These are phyloP conservation scores for Mycena epipterygia DNA, from an alignment of 768 basidiomycete genomes.

Conservation along the genomic window DNA sequence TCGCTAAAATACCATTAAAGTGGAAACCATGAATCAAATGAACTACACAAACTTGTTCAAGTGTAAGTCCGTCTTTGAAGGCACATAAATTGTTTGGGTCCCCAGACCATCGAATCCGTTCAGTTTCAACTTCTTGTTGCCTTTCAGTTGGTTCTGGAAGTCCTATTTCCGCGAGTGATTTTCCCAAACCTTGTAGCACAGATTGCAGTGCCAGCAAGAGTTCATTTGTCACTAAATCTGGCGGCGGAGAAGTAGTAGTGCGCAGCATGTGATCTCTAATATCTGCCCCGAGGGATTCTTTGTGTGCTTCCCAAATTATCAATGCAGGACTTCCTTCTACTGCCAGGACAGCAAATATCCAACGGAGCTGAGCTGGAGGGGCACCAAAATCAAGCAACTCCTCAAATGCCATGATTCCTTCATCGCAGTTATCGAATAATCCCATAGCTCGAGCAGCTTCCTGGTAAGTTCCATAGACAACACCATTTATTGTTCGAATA, in stretches of 20 bases:
- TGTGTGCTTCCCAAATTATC: neutral
- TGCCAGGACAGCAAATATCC: constrained; percentile 3
- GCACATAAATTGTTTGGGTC: constrained; percentile 6
- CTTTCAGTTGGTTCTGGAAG: constrained; percentile 2
- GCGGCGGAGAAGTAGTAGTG: neutral
- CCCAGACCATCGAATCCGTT: neutral
- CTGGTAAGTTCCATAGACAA: neutral
- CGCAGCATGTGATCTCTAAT: constrained; percentile 9
- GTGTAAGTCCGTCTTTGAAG: neutral
- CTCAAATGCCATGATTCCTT: constrained; percentile 7
- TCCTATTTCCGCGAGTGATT: neutral
- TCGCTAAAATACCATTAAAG: neutral
- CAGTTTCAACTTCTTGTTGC: neutral
- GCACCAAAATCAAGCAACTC: constrained; percentile 4
- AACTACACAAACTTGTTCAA: neutral
- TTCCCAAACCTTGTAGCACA: neutral
- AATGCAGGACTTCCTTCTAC: constrained; percentile 9
- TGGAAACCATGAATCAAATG: neutral
- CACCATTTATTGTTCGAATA: constrained; percentile 2
- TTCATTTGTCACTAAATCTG: neutral
- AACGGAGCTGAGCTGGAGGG: constrained; percentile 2
- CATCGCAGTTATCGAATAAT: constrained; percentile 7
- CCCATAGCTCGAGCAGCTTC: constrained; percentile 14
- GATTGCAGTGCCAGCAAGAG: neutral
- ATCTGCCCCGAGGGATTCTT: neutral